Base-by-base conservation (phyloP, 495 filamentous ascomycete species). In the Aspergillus saccharolyticus region DNA sequence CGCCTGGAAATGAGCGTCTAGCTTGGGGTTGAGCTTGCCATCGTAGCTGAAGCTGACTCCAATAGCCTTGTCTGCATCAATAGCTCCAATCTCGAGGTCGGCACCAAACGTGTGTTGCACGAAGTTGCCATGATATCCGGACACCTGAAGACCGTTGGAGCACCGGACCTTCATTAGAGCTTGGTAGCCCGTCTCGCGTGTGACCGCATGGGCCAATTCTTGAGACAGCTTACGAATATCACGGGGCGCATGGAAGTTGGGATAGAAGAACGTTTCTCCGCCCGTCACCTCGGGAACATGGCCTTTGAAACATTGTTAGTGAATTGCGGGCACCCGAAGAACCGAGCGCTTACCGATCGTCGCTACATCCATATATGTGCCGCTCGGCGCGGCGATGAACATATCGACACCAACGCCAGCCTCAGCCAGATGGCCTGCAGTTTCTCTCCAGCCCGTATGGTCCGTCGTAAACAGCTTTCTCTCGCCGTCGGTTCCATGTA, bases 161-260 rank as follows among this genome's bases (percentile, higher is more conserved):
- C 94, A 99, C 45, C 94, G 87, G 52, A 97, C 94, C 78, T 99
- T 99, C 91, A 99, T 94, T 63, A 97, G 80, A 8, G 91, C 90
- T 74, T 97, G 93, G 67, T 93, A 99, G 24, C 94, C 94, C 17
- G 93, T 96, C 68, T 97, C 92, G 57, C 94, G 80, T 1, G 85
- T 90, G n/a, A 96, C 84, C 7, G 89, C 86, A 65, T 97, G 94
- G 54, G 85, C 81, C 61, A 99, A 81, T 70, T 99, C 94, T 43
- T 87, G 80, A 3, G 83, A 85, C n/a, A 97, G 77, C 73, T 91
- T 94, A 55, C 86, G 76, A 30, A 84, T 82, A 68, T 99, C 94
- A 15, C 94, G 83, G 5, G 88, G 89, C 14, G 86, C 84, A 55
- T 96, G 84, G 77, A 95, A 99, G 66, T 96, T 97, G 17, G 94